Percentiles rank a stretch among this genome's conserved stretches.
Conservation (phyloP, 352 stramenopile genomes). For the Globisporangium iwayamae region DNA sequence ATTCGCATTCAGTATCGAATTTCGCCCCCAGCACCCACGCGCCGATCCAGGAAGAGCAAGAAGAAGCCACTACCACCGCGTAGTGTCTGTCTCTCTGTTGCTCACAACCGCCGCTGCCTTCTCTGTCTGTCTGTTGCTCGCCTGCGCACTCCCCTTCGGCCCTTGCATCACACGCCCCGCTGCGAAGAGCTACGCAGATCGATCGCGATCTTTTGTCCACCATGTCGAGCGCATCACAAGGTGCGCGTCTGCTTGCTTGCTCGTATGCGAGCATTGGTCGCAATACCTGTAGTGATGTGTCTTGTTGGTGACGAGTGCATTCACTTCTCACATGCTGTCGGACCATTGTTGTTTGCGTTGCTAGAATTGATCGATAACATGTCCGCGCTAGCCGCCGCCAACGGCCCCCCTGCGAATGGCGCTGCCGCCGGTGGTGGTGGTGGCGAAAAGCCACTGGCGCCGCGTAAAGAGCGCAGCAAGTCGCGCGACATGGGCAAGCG, state of each 20-base stretch:
- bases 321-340: background rate
- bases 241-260: background rate
- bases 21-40: slow-evolving; percentile 3
- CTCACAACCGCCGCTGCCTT: background rate
- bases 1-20: slow-evolving; percentile 11
- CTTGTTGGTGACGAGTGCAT: too few species aligned
- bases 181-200: background rate
- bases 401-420: slow-evolving; percentile 10
- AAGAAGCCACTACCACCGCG: background rate
- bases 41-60: slow-evolving; percentile 3
- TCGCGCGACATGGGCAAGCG: slow-evolving; percentile 81
- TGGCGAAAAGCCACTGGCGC: slow-evolving; percentile 48
- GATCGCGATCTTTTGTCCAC: slow-evolving; percentile 13
- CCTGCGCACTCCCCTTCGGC: background rate
- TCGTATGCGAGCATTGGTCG: too few species aligned
- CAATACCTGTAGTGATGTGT: background rate
- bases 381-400: slow-evolving; percentile 1
- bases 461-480: slow-evolving; percentile 82
- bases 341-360: background rate
- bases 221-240: slow-evolving; percentile 14
- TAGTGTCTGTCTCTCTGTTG: background rate
- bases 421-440: slow-evolving; percentile 22
- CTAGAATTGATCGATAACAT: slow-evolving; percentile 15
- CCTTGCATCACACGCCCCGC: background rate
- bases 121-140: background rate